phyloP scores from a whole-genome alignment of 2,329 filamentous ascomycete genomes.

The Penicillium sp. region DNA sequence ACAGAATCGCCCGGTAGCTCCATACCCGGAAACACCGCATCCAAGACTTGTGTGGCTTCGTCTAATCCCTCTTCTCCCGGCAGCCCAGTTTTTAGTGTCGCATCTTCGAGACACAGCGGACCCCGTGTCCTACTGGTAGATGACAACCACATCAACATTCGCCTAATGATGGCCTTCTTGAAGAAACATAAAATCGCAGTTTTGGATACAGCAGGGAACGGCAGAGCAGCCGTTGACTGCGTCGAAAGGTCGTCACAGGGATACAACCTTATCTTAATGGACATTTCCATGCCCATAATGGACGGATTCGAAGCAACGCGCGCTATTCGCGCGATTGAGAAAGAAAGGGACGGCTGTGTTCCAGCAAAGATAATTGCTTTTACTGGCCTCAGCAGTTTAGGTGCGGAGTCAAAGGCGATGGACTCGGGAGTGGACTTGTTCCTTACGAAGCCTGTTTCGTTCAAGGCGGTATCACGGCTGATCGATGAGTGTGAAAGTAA shows the following conservation, averaged over 20 bases:
- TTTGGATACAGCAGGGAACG: constrained; percentile 39
- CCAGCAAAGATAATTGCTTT: constrained; percentile 41
- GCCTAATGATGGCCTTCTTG: constrained; percentile 39
- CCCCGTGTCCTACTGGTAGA: constrained; percentile 40
- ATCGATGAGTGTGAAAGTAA: constrained; percentile 27
- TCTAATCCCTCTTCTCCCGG: background rate
- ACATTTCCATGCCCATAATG: constrained; percentile 47
- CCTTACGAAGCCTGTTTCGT: constrained; percentile 44
- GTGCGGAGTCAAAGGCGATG: constrained; percentile 39
- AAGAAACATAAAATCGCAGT: constrained; percentile 31
- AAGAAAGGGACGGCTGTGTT: constrained; percentile 16
- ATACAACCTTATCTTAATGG: constrained; percentile 45
- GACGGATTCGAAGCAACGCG: constrained; percentile 46
- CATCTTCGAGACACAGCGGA: background rate
- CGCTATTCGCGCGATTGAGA: constrained; percentile 34
- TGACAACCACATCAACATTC: constrained; percentile 44
- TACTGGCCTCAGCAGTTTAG: constrained; percentile 40
- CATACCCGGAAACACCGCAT: background rate
- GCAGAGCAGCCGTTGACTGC: constrained; percentile 38
- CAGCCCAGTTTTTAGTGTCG: background rate
- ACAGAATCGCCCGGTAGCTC: background rate
- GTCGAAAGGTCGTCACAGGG: constrained; percentile 27
- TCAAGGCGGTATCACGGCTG: constrained; percentile 39
- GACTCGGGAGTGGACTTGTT: constrained; percentile 43
- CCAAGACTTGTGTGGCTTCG: background rate